A percentile compares a stretch with the other conserved stretches of the same genome.
Conservation (phyloP, 2,329 filamentous ascomycete genomes). For the Hawksworthiomyces lignivorus region DNA sequence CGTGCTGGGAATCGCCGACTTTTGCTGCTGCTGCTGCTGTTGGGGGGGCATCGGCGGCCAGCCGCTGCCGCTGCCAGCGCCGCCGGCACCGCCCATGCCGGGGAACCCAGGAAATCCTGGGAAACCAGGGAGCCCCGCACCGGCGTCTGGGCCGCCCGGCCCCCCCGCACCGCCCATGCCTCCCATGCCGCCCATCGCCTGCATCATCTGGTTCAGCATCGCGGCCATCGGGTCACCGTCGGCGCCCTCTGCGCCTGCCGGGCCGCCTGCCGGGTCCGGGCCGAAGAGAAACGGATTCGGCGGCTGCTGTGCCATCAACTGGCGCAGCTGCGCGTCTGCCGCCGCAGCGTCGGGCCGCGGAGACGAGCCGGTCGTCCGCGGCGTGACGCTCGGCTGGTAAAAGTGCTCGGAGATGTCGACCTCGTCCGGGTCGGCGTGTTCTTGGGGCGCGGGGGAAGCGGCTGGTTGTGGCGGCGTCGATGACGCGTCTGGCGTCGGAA, state of each 20-base stretch:
- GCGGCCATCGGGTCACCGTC: conserved; percentile 61
- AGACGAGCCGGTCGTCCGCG: conserved; percentile 27
- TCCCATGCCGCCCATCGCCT: conserved; percentile 36
- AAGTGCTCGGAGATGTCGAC: conserved; percentile 72
- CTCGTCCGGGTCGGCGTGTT: conserved; percentile 61
- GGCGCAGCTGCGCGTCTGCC: conserved; percentile 54
- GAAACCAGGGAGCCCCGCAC: background rate
- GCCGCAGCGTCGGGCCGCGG: conserved; percentile 20
- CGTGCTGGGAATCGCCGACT: conserved; percentile 22
- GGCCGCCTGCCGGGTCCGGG: conserved; percentile 3
- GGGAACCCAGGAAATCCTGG: conserved; percentile 21
- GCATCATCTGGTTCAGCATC: conserved; percentile 69
- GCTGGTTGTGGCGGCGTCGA: no score
- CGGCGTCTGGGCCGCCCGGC: conserved; percentile 17
- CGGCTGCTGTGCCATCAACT: conserved; percentile 42
- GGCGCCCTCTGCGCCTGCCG: conserved; percentile 16
- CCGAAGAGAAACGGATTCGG: conserved; percentile 9
- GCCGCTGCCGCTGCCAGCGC: background rate
- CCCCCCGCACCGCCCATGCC: conserved; percentile 21
- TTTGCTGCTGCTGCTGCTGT: conserved; percentile 27
- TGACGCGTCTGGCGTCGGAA: no score
- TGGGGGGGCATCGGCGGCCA: conserved; percentile 10
- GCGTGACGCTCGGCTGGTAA: conserved; percentile 45
- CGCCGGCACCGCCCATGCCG: conserved; percentile 34
- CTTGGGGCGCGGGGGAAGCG: conserved; percentile 17